Base-by-base conservation (phyloP, 2,329 filamentous ascomycete genomes). In the Calonectria fujianensis region DNA sequence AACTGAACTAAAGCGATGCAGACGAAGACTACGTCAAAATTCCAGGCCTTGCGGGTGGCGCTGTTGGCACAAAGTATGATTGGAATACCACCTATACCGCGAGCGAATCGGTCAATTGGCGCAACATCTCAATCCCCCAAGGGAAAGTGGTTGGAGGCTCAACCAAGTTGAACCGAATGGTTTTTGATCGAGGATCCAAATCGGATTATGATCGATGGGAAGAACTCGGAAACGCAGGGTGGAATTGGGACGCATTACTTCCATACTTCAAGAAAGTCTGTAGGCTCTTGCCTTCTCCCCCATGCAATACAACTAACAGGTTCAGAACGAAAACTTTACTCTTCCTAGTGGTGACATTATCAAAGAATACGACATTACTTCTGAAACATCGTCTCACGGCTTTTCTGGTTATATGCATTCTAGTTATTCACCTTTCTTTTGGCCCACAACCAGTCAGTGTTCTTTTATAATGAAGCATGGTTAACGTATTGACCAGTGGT, bases 181-280 rank as follows among this genome's bases (percentile, higher is more conserved):
- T 86, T 18, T 86, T 84, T 50, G 80, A 85, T 45, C 82, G 85
- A 1, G 85, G 85, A 0, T 82, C 82, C 1, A 78, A 80, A 18
- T 78, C 82, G 0, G 87, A 88, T 37, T 88, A 88, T 51, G 82
- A 89, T 59, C 81, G 84, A 0, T 90, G 89, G 88, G 84, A 83
- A 18, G 80, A 81, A 4, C 80, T 90, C 0, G 89, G 88, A 0
- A 88, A 89, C 45, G 75, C 83, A 0, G 87, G 85, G 1, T 89
- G 86, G 82, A 80, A 86, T 10, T 84, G 81, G 82, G 71, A 80
- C 18, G 73, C 80, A 16, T 45, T 90, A 13, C 79, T 86, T 0
- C 87, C 86, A 0, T 89, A 88, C 51, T 86, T 89, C 73, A 86
- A 85, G 45, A 88, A 88, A 79, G 86, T 85, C 45, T 2, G 48